A percentile compares a stretch with the other conserved stretches of the same genome.
phyloP scores from a whole-genome alignment of 345 rosid genomes.

The Nephelium lappaceum region DNA sequence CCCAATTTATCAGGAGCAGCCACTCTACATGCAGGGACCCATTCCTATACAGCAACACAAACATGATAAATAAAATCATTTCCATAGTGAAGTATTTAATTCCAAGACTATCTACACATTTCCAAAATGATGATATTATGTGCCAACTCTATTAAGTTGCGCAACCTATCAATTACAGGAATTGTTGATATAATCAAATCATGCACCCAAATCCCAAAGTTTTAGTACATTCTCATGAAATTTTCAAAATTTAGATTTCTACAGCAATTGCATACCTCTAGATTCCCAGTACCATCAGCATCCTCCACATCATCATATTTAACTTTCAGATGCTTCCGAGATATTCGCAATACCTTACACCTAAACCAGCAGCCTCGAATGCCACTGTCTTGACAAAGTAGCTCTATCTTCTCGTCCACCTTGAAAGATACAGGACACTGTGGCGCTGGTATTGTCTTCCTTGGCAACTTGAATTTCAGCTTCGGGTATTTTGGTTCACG shows the following conservation, averaged over 20 bases:
- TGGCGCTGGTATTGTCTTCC: conserved; percentile 17
- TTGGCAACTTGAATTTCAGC: conserved; percentile 37
- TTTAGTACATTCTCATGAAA: not conserved
- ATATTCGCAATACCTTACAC: conserved; percentile 37
- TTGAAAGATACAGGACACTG: conserved; percentile 16
- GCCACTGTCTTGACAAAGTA: conserved; percentile 59
- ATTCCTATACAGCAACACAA: conserved; percentile 39
- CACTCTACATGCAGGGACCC: conserved; percentile 39
- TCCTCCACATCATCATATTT: conserved; percentile 44
- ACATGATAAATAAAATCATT: not conserved
- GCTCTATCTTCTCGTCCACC: conserved; percentile 42
- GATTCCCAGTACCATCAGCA: conserved; percentile 39
- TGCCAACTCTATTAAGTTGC: not conserved
- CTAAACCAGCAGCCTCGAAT: conserved; percentile 63
- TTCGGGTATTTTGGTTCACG: conserved; percentile 26
- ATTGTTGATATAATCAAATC: not conserved
- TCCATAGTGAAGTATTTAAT: not conserved
- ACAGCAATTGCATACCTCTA: conserved; percentile 40
- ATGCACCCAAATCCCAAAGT: not conserved
- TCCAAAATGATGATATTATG: not conserved
- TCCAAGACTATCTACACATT: not conserved
- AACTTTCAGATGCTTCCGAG: conserved; percentile 37
- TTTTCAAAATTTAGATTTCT: not conserved
- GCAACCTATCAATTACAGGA: not conserved
- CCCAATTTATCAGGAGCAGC: conserved; percentile 50